A percentile compares a stretch with the other conserved stretches of the same genome.
phyloP scores from a whole-genome alignment of 257 asterid species.

The Petrea volubilis region DNA sequence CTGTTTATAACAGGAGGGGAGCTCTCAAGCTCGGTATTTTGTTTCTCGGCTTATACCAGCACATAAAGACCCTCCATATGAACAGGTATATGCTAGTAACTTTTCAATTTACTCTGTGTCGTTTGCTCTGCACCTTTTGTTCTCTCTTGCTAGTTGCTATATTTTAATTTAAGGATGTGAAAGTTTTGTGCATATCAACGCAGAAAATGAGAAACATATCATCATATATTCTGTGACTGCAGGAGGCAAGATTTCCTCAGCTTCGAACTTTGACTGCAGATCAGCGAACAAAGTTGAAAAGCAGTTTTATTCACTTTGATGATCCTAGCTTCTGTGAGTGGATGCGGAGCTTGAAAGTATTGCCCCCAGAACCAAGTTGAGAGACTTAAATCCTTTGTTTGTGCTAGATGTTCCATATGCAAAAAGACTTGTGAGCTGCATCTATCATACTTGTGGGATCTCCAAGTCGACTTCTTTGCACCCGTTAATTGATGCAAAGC shows the following conservation, averaged over 20 bases:
- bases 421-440: not conserved
- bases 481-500: not conserved
- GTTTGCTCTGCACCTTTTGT: not conserved
- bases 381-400: not conserved
- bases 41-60: constrained; percentile 94
- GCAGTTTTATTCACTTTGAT: constrained; percentile 84
- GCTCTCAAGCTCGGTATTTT: constrained; percentile 98
- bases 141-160: not conserved
- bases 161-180: not conserved
- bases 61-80: constrained; percentile 95
- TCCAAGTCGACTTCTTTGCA: not conserved
- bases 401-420: not conserved
- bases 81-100: constrained; percentile 56
- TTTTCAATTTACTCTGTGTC: not conserved
- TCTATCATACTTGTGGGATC: not conserved
- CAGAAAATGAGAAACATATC: not conserved
- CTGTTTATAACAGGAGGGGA: constrained; percentile 78
- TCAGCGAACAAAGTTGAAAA: constrained; percentile 78
- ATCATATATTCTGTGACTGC: constrained; percentile 22
- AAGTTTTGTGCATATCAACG: not conserved
- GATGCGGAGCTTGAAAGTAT: constrained; percentile 82
- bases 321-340: constrained; percentile 98
- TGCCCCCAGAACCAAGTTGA: constrained; percentile 82
- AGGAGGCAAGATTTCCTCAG: constrained; percentile 98
- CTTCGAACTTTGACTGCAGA: constrained; percentile 76